Conservation (phyloP, 2,329 filamentous ascomycete species). For the Claviceps cyperi region DNA sequence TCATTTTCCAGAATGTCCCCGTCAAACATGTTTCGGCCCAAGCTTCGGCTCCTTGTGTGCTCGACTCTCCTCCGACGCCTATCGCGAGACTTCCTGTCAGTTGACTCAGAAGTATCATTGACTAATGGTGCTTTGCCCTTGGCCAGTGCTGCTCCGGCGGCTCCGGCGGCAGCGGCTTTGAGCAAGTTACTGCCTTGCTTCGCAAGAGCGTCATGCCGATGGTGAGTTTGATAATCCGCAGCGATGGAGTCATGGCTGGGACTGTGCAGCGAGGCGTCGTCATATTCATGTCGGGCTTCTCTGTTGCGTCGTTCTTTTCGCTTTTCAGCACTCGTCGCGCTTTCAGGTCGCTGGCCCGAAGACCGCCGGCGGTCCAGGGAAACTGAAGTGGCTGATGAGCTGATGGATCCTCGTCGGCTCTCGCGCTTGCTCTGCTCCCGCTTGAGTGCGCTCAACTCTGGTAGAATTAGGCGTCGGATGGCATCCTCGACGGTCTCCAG, state of each 20-base stretch:
- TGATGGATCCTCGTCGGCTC: constrained; percentile 51
- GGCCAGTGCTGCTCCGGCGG: constrained; percentile 23
- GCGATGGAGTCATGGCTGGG: constrained; percentile 32
- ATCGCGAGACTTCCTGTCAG: constrained; percentile 36
- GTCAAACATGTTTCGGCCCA: constrained; percentile 28
- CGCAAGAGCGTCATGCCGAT: constrained; percentile 30
- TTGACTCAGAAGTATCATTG: constrained; percentile 27
- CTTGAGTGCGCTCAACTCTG: constrained; percentile 82
- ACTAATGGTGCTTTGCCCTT: constrained; percentile 20
- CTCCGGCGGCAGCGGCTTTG: constrained; percentile 31
- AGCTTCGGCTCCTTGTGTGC: constrained; percentile 28
- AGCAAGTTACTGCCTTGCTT: constrained; percentile 28
- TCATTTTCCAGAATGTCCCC: constrained; percentile 39
- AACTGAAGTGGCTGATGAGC: constrained; percentile 38
- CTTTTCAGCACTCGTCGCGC: constrained; percentile 37
- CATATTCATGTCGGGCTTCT: constrained; percentile 41
- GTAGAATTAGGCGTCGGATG: constrained; percentile 76
- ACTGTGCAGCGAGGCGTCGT: constrained; percentile 33
- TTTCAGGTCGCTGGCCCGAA: constrained; percentile 37
- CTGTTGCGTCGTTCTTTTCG: constrained; percentile 32
- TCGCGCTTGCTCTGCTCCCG: constrained; percentile 72
- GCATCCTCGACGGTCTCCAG: constrained; percentile 88
- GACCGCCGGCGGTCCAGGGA: constrained; percentile 48
- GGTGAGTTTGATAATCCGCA: constrained; percentile 18
- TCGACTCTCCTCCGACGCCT: constrained; percentile 39